Evolutionary conservation across 148 eudicot genomes (phyloP).

Genomic region (Vaccinium darrowii): DNA sequence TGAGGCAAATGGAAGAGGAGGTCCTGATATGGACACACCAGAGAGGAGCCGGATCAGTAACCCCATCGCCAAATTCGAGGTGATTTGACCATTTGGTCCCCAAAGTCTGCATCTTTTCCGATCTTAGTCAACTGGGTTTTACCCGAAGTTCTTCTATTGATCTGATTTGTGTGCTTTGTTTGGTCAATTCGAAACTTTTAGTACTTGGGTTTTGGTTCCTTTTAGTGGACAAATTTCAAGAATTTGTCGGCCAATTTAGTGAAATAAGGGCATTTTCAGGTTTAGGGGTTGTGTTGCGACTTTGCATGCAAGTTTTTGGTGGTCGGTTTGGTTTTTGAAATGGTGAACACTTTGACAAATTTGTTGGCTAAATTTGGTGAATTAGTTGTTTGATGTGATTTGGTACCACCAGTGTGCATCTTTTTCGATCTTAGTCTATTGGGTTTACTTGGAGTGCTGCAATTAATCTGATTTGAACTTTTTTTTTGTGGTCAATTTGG

Average conservation of each 20-base stretch:
- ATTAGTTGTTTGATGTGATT: background rate
- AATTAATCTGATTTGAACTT: background rate
- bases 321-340: background rate
- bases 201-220: background rate
- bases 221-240: too few species aligned
- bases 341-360: background rate
- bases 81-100: conserved; percentile 14
- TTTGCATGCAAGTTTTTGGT: background rate
- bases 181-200: background rate
- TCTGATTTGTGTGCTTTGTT: background rate
- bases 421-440: background rate
- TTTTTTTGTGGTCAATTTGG: background rate
- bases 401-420: background rate
- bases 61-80: conserved; percentile 18
- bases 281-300: background rate
- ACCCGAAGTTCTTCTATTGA: background rate
- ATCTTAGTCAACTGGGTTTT: background rate
- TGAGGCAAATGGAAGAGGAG: conserved; percentile 12
- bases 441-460: conserved; percentile 2
- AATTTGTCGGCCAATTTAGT: background rate
- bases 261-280: background rate
- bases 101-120: background rate
- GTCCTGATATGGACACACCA: conserved; percentile 26
- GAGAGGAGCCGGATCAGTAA: conserved; percentile 16
- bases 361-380: background rate